Percentiles rank a stretch among this genome's conserved stretches.
phyloP scores from a whole-genome alignment of 768 basidiomycete species.

The Terana coerulea region DNA sequence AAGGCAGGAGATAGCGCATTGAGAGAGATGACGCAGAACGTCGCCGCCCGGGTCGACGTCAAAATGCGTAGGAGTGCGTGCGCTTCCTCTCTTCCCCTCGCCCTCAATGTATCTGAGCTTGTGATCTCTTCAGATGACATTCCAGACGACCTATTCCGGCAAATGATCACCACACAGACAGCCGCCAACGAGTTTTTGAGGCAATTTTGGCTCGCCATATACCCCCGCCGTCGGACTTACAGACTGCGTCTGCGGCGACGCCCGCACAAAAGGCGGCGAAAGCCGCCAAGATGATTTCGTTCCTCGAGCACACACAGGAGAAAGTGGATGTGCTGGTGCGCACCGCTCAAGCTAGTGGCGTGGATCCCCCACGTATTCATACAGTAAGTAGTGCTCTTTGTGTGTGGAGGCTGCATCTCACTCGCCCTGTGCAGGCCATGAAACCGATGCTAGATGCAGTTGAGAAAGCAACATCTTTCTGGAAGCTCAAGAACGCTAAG shows the following conservation, averaged over 20 bases:
- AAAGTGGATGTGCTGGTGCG: conserved; percentile 79
- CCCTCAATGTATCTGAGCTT: not conserved
- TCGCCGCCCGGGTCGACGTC: conserved; percentile 66
- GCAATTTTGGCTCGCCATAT: conserved; percentile 90
- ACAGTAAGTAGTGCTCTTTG: conserved; percentile 44
- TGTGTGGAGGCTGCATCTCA: not conserved
- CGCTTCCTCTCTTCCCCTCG: not conserved
- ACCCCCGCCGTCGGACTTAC: conserved; percentile 67
- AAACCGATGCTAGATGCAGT: conserved; percentile 71
- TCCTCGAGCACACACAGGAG: conserved; percentile 73
- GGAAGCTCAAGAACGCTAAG: conserved; percentile 21
- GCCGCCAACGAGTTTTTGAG: conserved; percentile 94
- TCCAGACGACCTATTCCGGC: conserved; percentile 70
- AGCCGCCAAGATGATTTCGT: conserved; percentile 84
- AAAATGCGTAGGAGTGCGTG: conserved; percentile 60
- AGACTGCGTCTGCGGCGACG: conserved; percentile 46
- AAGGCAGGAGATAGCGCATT: conserved; percentile 68
- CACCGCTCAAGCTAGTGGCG: conserved; percentile 52
- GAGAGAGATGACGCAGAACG: conserved; percentile 73
- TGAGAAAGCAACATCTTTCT: conserved; percentile 63
- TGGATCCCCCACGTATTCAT: conserved; percentile 60
- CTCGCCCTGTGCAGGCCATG: conserved; percentile 80
- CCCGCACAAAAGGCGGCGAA: conserved; percentile 72
- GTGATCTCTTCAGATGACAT: conserved; percentile 57
- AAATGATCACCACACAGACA: conserved; percentile 88